Conservation (phyloP, 192 early-diverging fungal species). For the Cetraspora pellucida region DNA sequence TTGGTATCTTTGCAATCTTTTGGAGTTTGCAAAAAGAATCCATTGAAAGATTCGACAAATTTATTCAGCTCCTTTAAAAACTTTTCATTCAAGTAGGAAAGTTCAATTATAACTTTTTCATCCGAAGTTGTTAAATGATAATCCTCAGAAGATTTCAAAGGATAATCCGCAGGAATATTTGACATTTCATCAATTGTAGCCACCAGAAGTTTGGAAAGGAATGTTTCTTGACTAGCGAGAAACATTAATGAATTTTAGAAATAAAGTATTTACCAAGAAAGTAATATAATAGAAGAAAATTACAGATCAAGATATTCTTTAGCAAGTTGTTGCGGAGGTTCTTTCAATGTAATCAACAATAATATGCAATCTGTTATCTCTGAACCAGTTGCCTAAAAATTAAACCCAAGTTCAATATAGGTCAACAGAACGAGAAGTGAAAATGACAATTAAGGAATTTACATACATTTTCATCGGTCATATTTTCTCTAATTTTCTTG, state of each 20-base stretch:
- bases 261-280: background rate
- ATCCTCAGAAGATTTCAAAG: no score
- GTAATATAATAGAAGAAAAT: background rate
- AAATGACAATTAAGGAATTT: background rate
- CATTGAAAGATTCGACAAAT: conserved; percentile 52
- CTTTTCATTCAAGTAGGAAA: conserved; percentile 42
- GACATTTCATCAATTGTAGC: conserved; percentile 20
- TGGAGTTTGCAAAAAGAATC: conserved; percentile 43
- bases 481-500: conserved; percentile 56
- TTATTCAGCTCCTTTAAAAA: conserved; percentile 50
- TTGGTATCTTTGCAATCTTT: background rate
- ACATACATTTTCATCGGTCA: conserved; percentile 46
- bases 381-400: conserved; percentile 41
- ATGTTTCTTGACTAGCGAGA: conserved; percentile 34
- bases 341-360: conserved; percentile 49
- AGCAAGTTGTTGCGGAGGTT: conserved; percentile 45
- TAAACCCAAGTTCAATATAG: no score
- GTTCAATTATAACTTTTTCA: conserved; percentile 24
- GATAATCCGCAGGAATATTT: background rate
- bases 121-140: background rate
- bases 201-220: conserved; percentile 26
- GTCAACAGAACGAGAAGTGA: no score
- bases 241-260: background rate
- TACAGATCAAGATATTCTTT: conserved; percentile 53
- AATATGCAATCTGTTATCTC: conserved; percentile 57